These are phyloP conservation scores for Phytopythium oedochilum DNA, from an alignment of 352 stramenopile species.

Conservation along the genomic window DNA sequence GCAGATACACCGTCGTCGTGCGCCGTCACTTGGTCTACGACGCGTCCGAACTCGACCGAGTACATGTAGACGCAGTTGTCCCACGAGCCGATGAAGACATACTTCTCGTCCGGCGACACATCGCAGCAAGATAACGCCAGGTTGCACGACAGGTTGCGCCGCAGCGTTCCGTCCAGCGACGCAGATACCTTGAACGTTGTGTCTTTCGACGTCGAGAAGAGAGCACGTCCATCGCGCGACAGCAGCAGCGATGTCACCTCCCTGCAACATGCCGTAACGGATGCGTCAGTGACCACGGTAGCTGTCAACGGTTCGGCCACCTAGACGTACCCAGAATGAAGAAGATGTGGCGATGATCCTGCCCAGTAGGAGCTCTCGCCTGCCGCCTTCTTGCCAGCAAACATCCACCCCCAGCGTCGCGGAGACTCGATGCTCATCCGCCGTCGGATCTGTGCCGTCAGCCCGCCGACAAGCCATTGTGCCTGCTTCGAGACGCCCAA, in stretches of 20 bases:
- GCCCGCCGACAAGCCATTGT: constrained; percentile 62
- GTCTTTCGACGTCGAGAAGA: constrained; percentile 74
- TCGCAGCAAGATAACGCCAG: constrained; percentile 75
- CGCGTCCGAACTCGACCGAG: constrained; percentile 73
- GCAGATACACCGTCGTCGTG: constrained; percentile 76
- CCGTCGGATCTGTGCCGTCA: constrained; percentile 72
- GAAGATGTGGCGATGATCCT: constrained; percentile 55
- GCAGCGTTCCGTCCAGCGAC: constrained; percentile 54
- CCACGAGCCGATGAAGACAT: constrained; percentile 78
- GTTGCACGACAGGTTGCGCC: constrained; percentile 71
- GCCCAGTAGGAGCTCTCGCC: constrained; percentile 50
- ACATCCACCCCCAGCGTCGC: constrained; percentile 68
- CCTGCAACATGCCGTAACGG: constrained; percentile 12
- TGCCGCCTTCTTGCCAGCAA: constrained; percentile 31
- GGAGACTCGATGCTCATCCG: constrained; percentile 68
- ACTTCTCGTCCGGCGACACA: constrained; percentile 77
- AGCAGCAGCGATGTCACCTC: constrained; percentile 70
- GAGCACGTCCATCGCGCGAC: constrained; percentile 47
- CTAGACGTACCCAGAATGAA: constrained; percentile 59
- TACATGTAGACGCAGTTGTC: constrained; percentile 89
- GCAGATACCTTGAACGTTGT: constrained; percentile 77
- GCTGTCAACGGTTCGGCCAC: background rate
- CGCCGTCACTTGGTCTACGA: constrained; percentile 76
- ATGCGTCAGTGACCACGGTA: background rate
- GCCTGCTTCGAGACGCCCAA: constrained; percentile 71